Base-by-base conservation (phyloP, 2,329 filamentous ascomycete species). In the Teratosphaeria epicoccoides region DNA sequence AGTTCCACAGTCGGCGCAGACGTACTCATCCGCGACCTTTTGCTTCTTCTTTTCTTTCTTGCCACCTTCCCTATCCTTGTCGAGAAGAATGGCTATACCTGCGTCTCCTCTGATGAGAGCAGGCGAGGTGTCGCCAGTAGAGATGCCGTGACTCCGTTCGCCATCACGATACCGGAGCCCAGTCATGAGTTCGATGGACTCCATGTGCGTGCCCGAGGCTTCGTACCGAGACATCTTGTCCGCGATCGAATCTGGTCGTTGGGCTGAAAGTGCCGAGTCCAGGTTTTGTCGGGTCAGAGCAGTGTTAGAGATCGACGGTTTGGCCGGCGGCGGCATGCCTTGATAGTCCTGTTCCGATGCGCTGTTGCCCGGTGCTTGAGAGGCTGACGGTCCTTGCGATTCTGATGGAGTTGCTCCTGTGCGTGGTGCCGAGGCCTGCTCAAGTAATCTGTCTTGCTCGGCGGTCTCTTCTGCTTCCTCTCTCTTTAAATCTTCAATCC, bases 1-100 rank as follows among this genome's bases (percentile, higher is more conserved):
- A 0, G 88, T 96, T 75, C 91, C 90, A 70, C 91, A 97, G 68
- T 96, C 91, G 1, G 88, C 91, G 69, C 91, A 97, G 33, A 95
- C 88, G 66, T 96, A 96, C 74, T 96, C 90, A 64, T 95, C 79
- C 9, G 76, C 75, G 43, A 77, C 77, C 67, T 95, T 95, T 46
- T 88, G 74, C 68, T 95, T 95, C 74, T 86, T 87, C 75, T 94
- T 83, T 67, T 84, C 94, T 70, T 95, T 90, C 70, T 95, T 90
- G 11, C 77, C 77, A 47, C 84, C 75, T 53, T 93, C 88, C 56
- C 88, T 82, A 57, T 94, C 87, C 57, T 88, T 82, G 58, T 95
- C 88, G 28, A 86, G 71, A 0, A 88, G 82, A 49, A 94, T 93
- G 6, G 86, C 85, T 55, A 95, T 91, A 47, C 89, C 89, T 7